Evolutionary conservation across 495 filamentous ascomycete species (phyloP), one percentile per base, ranked within the genome.

Genomic region (Alectoria sarmentosa): DNA sequence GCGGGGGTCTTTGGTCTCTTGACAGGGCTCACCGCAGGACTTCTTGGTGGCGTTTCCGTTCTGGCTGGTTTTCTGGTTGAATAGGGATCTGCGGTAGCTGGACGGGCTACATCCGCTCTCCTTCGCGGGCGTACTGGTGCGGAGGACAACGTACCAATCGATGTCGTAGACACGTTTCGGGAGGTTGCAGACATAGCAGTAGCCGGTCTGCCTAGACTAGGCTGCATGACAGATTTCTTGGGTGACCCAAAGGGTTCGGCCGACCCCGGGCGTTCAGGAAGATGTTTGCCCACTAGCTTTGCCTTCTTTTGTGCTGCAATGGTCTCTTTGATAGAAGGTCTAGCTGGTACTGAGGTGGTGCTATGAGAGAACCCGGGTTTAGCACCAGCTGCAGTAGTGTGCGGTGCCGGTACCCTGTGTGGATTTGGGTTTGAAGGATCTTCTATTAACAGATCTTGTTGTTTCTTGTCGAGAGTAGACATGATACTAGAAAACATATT

Each of bases 221-320:
- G 38, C n/a, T 59, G 63, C 30, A 42, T 30, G 38, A 41, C 26
- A 60, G 82, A 76, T 60, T 67, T 69, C 28, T 76, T 77, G 30
- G 86, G 84, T 17, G 87, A 83, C 55, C 88, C 81, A 49, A 79
- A 77, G 26, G 86, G 78, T 82, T 88, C 89, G 58, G 89, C 89
- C 37, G 91, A 93, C 61, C 82, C 88, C 7, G 90, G 88, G 21
- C 90, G 84, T 48, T 86, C 78, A 26, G 85, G 86, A 23, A 88
- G 69, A 48, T 80, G 82, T 72, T 81, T 87, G 34, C 81, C 75
- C 62, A 81, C 80, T 59, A 83, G 75, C 46, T 83, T 82, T 36
- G 83, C 84, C 71, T 84, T 90, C 76, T 91, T 92, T 66, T 91
- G 87, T 8, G 90, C 91, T 62, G 92, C 79, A 76, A 96, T 92